Base-by-base conservation (phyloP, 139 green algal genomes). In the Chlorella sp. region DNA sequence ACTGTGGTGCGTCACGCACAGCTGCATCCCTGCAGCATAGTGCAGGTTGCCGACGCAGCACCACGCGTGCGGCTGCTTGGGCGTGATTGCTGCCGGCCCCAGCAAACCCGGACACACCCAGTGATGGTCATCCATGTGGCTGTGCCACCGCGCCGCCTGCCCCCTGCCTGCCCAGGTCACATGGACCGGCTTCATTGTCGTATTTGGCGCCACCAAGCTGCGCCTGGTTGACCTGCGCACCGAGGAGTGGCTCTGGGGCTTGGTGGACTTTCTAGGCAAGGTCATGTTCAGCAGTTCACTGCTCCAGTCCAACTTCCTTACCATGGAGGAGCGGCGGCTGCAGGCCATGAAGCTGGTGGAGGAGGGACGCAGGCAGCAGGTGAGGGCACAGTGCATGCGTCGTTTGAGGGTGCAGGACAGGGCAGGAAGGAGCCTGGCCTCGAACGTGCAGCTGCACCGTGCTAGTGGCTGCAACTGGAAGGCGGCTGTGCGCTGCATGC, bases 251-350 rank as follows among this genome's bases (percentile, higher is more conserved):
- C 23, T 72, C 61, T 80, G 74, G 74, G 69, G 67, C 32, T 42
- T 62, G 20, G 60, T 35, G 2, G 74, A 80, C 62, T 80, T 80
- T 62, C 68, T 80, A 49, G 74, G 74, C 69, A 80, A 80, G 65
- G 73, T 85, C 35, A 77, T 85, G 69, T 88, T 88, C 74, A 82
- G 72, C 74, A 80, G 67, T 33, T 69, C 67, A 4, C 35, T 72
- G 35, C 35, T 72, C 3, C 77, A 83, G 67, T 74, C 71, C 70
- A 87, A 87, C 75, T 75, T 88, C 63, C 49, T 83, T 1, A 88
- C 77, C 29, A 82, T 86, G 3, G 75, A 88, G 77, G 76, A 88
- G 75, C 59, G 83, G 4, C 60, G 79, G 1, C 62, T 81, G 1
- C 74, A 80, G 1, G 79, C 79, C 1, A 85, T 85, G 79, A 70